Evolutionary conservation across 768 basidiomycete genomes (phyloP).

Genomic region (Coprinopsis strossmayeri): DNA sequence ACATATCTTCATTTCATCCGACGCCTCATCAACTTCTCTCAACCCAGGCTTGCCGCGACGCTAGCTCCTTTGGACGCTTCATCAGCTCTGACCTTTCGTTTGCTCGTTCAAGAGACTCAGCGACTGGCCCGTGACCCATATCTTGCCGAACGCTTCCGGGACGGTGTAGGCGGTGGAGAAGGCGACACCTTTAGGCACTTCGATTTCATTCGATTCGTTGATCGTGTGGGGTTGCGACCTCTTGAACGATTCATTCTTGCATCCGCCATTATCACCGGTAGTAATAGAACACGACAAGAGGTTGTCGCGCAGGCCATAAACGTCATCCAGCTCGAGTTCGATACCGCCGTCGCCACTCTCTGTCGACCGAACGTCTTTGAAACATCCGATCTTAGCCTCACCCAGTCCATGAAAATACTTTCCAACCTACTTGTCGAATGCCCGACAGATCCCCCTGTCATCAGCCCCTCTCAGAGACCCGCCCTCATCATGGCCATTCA

Average conservation of each 20-base stretch:
- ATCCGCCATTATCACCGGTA: conserved; percentile 62
- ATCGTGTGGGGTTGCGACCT: conserved; percentile 74
- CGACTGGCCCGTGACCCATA: conserved; percentile 87
- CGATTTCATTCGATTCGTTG: conserved; percentile 75
- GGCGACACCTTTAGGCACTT: conserved; percentile 79
- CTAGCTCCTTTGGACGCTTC: conserved; percentile 64
- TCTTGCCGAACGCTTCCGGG: conserved; percentile 85
- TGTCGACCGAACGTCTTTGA: conserved; percentile 81
- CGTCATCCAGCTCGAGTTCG: conserved; percentile 73
- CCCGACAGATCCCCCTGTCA: conserved; percentile 58
- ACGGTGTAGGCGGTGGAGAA: conserved; percentile 84
- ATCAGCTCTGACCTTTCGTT: conserved; percentile 71
- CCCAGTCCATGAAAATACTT: conserved; percentile 74
- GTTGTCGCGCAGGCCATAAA: conserved; percentile 57
- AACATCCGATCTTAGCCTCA: conserved; percentile 67
- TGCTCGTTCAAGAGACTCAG: conserved; percentile 83
- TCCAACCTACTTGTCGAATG: conserved; percentile 72
- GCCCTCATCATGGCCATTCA: conserved; percentile 69
- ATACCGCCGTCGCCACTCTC: conserved; percentile 67
- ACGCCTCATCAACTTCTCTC: conserved; percentile 86
- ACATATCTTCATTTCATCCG: conserved; percentile 98
- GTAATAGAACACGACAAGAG: conserved; percentile 48
- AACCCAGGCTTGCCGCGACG: conserved; percentile 57
- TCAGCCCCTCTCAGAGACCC: conserved; percentile 70
- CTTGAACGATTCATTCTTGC: conserved; percentile 76